Evolutionary conservation across 441 rosid species (phyloP).

Genomic region (Gossypium gossypioides): DNA sequence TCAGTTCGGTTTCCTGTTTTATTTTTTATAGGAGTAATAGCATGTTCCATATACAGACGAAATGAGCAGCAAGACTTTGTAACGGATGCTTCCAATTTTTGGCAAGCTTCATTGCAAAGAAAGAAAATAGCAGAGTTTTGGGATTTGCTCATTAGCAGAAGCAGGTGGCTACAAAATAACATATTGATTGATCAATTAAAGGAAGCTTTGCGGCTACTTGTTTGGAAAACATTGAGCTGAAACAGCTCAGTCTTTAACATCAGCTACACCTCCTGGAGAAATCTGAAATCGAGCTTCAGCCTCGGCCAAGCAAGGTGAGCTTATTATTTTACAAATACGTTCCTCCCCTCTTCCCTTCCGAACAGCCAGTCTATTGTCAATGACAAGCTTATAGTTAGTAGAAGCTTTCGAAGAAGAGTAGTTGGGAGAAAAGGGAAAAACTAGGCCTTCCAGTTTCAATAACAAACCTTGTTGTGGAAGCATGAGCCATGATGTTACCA

Average conservation of each 20-base stretch:
- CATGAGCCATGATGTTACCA: conserved; percentile 97
- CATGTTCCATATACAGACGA: neutral
- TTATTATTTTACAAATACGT: conserved; percentile 90
- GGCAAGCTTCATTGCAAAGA: neutral
- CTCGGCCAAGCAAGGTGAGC: conserved; percentile 92
- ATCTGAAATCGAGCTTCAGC: conserved; percentile 92
- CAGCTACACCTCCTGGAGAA: conserved; percentile 76
- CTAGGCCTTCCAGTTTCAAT: neutral
- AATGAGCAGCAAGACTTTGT: neutral
- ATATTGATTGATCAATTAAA: conserved; percentile 1
- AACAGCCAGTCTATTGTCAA: conserved; percentile 52
- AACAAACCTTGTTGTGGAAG: conserved; percentile 82
- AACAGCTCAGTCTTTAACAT: conserved; percentile 8
- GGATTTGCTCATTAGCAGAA: neutral
- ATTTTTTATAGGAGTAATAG: too few relatives aligned
- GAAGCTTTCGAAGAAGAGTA: neutral
- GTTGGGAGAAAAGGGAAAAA: neutral
- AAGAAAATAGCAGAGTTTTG: neutral
- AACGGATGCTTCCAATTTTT: neutral
- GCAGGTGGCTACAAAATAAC: neutral
- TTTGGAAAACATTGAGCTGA: conserved; percentile 2
- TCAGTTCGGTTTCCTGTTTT: too few relatives aligned
- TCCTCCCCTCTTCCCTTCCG: conserved; percentile 97
- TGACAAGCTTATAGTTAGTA: neutral
- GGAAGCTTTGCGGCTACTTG: neutral